Evolutionary conservation across 441 rosid genomes (phyloP).

Genomic region (Daphne laureola): DNA sequence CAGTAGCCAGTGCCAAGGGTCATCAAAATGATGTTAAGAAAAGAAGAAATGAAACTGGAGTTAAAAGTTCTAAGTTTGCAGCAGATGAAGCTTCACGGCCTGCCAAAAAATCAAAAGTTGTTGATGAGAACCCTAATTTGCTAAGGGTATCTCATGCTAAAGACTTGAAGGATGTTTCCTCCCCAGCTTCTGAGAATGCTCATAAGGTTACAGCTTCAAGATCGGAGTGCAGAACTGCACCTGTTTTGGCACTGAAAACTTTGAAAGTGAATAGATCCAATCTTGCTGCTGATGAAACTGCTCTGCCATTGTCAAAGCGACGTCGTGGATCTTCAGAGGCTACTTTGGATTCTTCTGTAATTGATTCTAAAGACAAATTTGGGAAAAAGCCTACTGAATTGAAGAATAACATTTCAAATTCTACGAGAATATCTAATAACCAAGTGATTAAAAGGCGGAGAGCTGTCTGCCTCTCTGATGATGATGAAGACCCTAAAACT

Average conservation of each 20-base stretch:
- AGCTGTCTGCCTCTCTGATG: slow-evolving; percentile 77
- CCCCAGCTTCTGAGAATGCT: slow-evolving; percentile 23
- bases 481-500: slow-evolving; percentile 75
- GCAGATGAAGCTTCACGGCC: slow-evolving; percentile 32
- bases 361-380: slow-evolving; percentile 33
- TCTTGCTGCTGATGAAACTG: slow-evolving; percentile 56
- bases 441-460: slow-evolving; percentile 66
- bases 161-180: slow-evolving; percentile 23
- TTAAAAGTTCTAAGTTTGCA: slow-evolving; percentile 31
- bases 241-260: slow-evolving; percentile 42
- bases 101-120: slow-evolving; percentile 46
- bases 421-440: slow-evolving; percentile 25
- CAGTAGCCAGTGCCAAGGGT: slow-evolving; percentile 20
- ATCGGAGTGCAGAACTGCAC: slow-evolving; percentile 19
- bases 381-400: slow-evolving; percentile 33
- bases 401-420: slow-evolving; percentile 30
- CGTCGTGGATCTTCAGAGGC: slow-evolving; percentile 54
- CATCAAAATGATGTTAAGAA: slow-evolving; percentile 35
- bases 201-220: slow-evolving; percentile 30
- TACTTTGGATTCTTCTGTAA: slow-evolving; percentile 34
- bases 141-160: slow-evolving; percentile 21
- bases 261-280: slow-evolving; percentile 26
- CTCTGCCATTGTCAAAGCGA: slow-evolving; percentile 52
- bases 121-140: slow-evolving; percentile 28
- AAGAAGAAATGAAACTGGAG: slow-evolving; percentile 35